Conservation (phyloP, 129 eudicot genomes). For the sunflower (Helianthus annuus) region HanXRQr2.0-SUNRISE NC_035448.2:108987805-108988304, state of each 20-base stretch:
- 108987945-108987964: not conserved
- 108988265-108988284: not conserved
- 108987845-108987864: not conserved
- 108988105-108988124: not conserved
- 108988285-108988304: too few species aligned
- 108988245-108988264: not conserved
- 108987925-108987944: not conserved
- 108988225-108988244: not conserved
- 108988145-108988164: conserved; percentile 2
- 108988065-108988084: not conserved
- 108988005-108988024: not conserved
- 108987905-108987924: not conserved
- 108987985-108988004: not conserved
- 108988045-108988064: not conserved
- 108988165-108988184: not conserved
- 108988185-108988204: not conserved
- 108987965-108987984: not conserved
- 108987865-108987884: not conserved
- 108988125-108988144: not conserved
- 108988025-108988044: not conserved
- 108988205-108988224: not conserved
- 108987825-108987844: not conserved
- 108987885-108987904: not conserved
- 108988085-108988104: not conserved
- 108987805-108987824: not conserved